Evolutionary conservation across 1,284 basidiomycete species (phyloP), one percentile per base, ranked within the genome.

Genomic region (Tausonia pullulans): DNA sequence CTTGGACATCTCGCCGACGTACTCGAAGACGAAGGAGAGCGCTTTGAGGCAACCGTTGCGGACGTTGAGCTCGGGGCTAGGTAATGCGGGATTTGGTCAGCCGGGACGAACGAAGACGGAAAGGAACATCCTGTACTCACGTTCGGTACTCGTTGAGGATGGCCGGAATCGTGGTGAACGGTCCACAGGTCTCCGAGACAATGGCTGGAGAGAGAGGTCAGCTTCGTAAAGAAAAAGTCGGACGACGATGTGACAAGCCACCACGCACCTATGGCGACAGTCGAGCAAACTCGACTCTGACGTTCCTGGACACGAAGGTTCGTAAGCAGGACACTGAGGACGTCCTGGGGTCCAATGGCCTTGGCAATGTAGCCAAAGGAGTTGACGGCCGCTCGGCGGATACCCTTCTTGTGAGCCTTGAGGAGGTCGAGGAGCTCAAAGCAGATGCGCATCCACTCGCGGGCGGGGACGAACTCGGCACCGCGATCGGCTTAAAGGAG

Each of bases 361-460:
- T 98, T 97, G 67, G 96, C 96, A 69, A 99, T 98, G 72, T 98
- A 99, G 72, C 96, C 96, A 70, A 99, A 98, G 3, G 94, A 97
- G 80, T 98, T 98, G 78, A 98, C 95, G 14, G 95, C 94, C 0
- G 96, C 96, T 76, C 95, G 90, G 64, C 96, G 88, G 72, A 98
- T 98, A 49, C 90, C 94, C 79, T 97, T 97, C 81, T 98, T 98
- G 80, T 99, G 96, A 7, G 96, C 96, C 76, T 98, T 98, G 72
- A 99, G 82, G 53, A 99, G 81, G 73, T 98, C 96, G 59, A 99
- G 83, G 51, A 99, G 80, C 76, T 99, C 96, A 77, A 98, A 98
- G 75, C 96, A 98, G 76, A 99, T 99, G 73, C 96, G 87, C 96
- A 99, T 98, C 95, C 95, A 98, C 78, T 98, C 96, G 73, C 95